phyloP scores from a whole-genome alignment of 2,329 filamentous ascomycete species.

The Teratosphaeria zuluensis region DNA sequence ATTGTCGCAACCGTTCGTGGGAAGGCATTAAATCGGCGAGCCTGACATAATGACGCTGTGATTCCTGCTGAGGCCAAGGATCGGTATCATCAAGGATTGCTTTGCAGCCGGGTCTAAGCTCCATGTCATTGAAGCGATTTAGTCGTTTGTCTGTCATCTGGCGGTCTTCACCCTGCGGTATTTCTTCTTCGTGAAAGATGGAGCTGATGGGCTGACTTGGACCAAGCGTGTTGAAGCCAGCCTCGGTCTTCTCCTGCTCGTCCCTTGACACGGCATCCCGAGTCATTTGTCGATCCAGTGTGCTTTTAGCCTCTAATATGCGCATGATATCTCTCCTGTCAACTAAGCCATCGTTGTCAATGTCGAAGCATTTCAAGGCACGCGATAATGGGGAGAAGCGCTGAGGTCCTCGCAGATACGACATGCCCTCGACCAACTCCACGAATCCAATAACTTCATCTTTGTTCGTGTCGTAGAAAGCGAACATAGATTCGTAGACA shows the following conservation, averaged over 20 bases:
- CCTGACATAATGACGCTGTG: conserved; percentile 5
- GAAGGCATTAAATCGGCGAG: conserved; percentile 1
- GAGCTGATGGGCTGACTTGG: conserved; percentile 39
- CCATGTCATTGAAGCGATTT: conserved; percentile 24
- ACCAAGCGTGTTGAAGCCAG: conserved; percentile 28
- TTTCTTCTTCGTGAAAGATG: conserved; percentile 31
- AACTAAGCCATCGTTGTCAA: conserved; percentile 79
- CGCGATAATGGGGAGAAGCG: conserved; percentile 58
- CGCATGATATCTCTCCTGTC: conserved; percentile 78
- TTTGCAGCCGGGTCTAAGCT: conserved; percentile 34
- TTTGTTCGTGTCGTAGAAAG: conserved; percentile 86
- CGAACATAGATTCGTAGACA: conserved; percentile 92
- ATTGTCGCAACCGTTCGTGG: conserved; percentile 10
- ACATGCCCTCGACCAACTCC: conserved; percentile 79
- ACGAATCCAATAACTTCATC: conserved; percentile 86
- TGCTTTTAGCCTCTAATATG: conserved; percentile 87
- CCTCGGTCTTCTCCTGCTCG: conserved; percentile 59
- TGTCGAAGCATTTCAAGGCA: conserved; percentile 83
- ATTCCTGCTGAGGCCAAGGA: conserved; percentile 15
- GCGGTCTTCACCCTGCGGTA: conserved; percentile 20
- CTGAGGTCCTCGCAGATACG: conserved; percentile 49
- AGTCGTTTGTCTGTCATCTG: conserved; percentile 22
- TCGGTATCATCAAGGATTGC: conserved; percentile 49
- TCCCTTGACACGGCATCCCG: conserved; percentile 69
- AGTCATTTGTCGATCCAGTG: conserved; percentile 81